Percentiles rank a stretch among this genome's conserved stretches.
Conservation (phyloP, 2,329 filamentous ascomycete genomes). For the Rasamsonia emersonii region DNA sequence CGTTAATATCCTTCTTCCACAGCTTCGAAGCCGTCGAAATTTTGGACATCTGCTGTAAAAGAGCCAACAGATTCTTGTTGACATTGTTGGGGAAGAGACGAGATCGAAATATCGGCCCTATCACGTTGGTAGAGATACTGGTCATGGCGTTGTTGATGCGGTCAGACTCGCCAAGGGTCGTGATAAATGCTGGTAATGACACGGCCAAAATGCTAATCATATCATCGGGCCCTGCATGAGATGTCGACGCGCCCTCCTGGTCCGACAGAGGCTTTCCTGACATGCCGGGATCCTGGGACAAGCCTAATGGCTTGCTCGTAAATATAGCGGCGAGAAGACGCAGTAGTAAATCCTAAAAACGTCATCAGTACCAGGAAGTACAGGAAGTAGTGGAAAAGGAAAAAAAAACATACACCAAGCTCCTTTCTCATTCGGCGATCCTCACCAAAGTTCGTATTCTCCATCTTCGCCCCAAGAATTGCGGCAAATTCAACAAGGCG, state of each 20-base stretch:
- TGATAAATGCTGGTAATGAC: conserved; percentile 71
- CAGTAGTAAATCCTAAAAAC: conserved; percentile 69
- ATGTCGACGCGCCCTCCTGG: conserved; percentile 29
- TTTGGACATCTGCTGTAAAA: conserved; percentile 69
- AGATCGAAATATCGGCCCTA: conserved; percentile 72
- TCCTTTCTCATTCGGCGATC: conserved; percentile 87
- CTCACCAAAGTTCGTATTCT: conserved; percentile 96
- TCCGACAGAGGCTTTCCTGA: conserved; percentile 32
- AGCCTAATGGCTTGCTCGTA: conserved; percentile 72
- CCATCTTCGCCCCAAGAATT: conserved; percentile 86
- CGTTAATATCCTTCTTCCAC: conserved; percentile 87
- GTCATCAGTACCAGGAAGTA: conserved; percentile 13
- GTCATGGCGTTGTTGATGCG: conserved; percentile 69
- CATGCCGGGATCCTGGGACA: conserved; percentile 49
- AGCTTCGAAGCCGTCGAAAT: conserved; percentile 73
- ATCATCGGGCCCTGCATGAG: conserved; percentile 54
- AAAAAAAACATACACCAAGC: conserved; percentile 57
- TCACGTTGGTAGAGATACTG: conserved; percentile 73
- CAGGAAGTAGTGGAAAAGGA: neutral
- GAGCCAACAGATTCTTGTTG: conserved; percentile 57
- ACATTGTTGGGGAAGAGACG: conserved; percentile 83
- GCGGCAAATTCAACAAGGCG: conserved; percentile 80
- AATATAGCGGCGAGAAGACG: conserved; percentile 87
- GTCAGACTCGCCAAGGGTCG: conserved; percentile 78
- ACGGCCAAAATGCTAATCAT: conserved; percentile 70